Conservation (phyloP, 2,329 filamentous ascomycete genomes). For the Exophiala xenobiotica region DNA sequence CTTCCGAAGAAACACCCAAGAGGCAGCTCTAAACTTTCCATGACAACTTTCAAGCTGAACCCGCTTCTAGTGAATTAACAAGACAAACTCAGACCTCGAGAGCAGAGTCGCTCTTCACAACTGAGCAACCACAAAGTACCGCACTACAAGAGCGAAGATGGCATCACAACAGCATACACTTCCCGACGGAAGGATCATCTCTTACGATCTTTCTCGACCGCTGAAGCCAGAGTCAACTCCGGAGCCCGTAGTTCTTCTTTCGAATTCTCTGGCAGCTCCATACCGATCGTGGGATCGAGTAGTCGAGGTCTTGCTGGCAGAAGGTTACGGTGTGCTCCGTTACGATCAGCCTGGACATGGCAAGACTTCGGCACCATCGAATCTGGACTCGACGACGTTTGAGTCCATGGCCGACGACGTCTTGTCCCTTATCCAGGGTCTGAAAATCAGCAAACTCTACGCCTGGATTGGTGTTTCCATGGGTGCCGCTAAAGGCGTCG, state of each 20-base stretch:
- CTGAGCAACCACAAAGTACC: not conserved
- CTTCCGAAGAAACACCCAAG: too few relatives aligned
- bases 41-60: too few relatives aligned
- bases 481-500: slow-evolving; percentile 44
- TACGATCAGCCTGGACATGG: slow-evolving; percentile 5
- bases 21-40: too few relatives aligned
- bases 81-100: too few relatives aligned
- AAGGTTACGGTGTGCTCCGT: not conserved
- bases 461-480: slow-evolving; percentile 50
- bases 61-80: too few relatives aligned
- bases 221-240: too few relatives aligned
- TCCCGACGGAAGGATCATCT: not conserved
- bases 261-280: not conserved
- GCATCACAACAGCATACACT: not conserved
- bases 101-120: too few relatives aligned
- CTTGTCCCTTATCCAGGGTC: not conserved
- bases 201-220: not conserved
- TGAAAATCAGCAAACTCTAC: not conserved
- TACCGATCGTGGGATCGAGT: not conserved
- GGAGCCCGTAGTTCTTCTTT: not conserved
- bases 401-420: slow-evolving; percentile 5
- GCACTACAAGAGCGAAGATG: not conserved
- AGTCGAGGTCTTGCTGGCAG: not conserved
- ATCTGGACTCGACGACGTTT: slow-evolving; percentile 1
- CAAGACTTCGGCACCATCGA: not conserved